phyloP scores from a whole-genome alignment of 805 yeast species.

The Metschnikowia shivogae region DNA sequence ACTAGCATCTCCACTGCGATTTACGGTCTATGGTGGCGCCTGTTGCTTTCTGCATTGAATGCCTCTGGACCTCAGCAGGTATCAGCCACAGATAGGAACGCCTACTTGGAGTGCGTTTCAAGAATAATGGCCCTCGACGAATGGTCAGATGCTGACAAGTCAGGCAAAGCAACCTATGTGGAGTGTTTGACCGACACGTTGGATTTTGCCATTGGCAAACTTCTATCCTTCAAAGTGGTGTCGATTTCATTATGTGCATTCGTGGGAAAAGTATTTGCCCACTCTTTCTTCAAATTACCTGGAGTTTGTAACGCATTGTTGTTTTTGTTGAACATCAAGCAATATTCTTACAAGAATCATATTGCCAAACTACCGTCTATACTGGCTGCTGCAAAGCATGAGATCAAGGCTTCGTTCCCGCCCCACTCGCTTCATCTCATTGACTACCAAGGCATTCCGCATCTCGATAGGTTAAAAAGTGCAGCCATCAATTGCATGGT shows the following conservation, averaged over 20 bases:
- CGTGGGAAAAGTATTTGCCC: conserved; percentile 67
- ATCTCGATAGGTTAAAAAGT: conserved; percentile 26
- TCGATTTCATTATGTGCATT: conserved; percentile 60
- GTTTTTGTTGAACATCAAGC: conserved; percentile 54
- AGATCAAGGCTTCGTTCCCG: conserved; percentile 24
- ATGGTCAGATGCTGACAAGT: conserved; percentile 36
- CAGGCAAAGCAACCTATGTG: conserved; percentile 24
- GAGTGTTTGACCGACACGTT: conserved; percentile 47
- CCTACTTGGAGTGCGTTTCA: conserved; percentile 52
- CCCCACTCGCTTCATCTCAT: conserved; percentile 27
- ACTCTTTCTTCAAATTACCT: conserved; percentile 52
- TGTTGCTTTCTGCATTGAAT: conserved; percentile 27
- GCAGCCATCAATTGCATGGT: conserved; percentile 31
- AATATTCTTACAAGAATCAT: conserved; percentile 35
- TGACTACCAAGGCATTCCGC: conserved; percentile 31
- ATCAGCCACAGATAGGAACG: conserved; percentile 46
- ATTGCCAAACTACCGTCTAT: conserved; percentile 3
- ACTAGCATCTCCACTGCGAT: conserved; percentile 29
- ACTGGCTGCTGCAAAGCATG: neutral
- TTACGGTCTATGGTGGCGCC: conserved; percentile 52
- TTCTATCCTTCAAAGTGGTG: conserved; percentile 45
- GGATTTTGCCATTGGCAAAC: conserved; percentile 46
- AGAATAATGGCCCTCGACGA: conserved; percentile 45
- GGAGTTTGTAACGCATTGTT: conserved; percentile 53
- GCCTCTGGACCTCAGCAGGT: conserved; percentile 23